Percentiles rank a stretch among this genome's conserved stretches.
Evolutionary conservation across 2,329 filamentous ascomycete species (phyloP).

Genomic region (Ambrosiella xylebori): DNA sequence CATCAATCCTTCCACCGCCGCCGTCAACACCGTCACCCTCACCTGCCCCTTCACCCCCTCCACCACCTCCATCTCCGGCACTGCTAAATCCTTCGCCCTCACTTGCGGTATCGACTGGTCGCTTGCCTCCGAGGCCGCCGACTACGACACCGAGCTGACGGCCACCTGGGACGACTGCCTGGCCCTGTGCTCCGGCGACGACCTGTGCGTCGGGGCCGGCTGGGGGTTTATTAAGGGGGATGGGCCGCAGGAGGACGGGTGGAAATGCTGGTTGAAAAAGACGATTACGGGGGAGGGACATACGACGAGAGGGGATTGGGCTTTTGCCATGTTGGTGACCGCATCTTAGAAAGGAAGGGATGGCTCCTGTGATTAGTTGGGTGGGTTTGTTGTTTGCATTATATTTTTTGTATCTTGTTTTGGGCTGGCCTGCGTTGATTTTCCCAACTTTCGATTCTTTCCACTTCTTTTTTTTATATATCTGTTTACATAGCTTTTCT

Average conservation of each 20-base stretch:
- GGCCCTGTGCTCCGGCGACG: constrained; percentile 24
- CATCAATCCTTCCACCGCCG: constrained; percentile 12
- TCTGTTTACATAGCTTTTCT: not conserved
- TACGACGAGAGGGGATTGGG: constrained; percentile 23
- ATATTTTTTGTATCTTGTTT: not conserved
- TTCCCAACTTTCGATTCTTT: not conserved
- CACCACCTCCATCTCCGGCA: constrained; percentile 1
- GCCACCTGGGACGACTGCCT: constrained; percentile 28
- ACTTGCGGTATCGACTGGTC: constrained; percentile 30
- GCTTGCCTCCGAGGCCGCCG: constrained; percentile 20
- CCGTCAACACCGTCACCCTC: constrained; percentile 16
- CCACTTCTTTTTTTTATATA: not conserved
- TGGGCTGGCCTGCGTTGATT: not conserved
- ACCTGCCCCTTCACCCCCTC: constrained; percentile 25
- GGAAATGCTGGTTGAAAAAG: constrained; percentile 29
- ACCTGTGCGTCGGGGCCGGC: constrained; percentile 25
- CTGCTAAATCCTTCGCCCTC: constrained; percentile 21
- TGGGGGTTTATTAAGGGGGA: constrained; percentile 29
- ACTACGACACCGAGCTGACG: constrained; percentile 22
- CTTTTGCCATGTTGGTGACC: constrained; percentile 24
- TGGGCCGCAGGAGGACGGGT: constrained; percentile 16
- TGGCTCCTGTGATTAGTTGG: not conserved
- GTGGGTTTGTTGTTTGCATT: not conserved
- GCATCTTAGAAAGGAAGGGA: not conserved
- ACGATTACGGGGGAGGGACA: constrained; percentile 19